Evolutionary conservation across 1,139 yeast genomes (phyloP), one percentile per base, ranked within the genome.

Genomic region (Yamadazyma dushanensis): DNA sequence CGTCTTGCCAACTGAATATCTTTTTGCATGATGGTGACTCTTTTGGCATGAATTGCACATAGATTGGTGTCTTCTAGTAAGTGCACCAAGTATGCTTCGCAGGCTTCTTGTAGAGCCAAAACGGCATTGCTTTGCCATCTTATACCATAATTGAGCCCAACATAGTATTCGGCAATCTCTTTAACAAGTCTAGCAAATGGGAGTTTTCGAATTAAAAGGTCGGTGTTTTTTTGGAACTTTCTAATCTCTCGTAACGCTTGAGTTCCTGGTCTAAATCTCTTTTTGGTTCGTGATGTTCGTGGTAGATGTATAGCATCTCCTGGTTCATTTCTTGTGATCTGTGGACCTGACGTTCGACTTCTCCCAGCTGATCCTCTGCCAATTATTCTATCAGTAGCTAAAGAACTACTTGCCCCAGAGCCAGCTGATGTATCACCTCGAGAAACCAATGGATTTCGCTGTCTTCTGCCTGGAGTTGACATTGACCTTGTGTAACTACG

Each of bases 11-110:
- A 68, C 52, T 88, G 96, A 46, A 90, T 83, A 56, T 90, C 97
- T 57, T 85, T 87, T 53, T 86, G 90, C 96, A 88, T 88, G 18
- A 90, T 86, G 0, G 97, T 90, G 15, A 90, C 96, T 46, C 97
- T 70, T 55, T 87, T 89, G 2, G 97, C 97, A 58, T 90, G 97
- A 23, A 88, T 70, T 4, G 97, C 97, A 63, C 96, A 78, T 34
- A 90, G 60, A 51, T 89, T 89, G 7, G 96, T 89, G 56, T 90
- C 97, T 56, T 90, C 97, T 45, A 90, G 73, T 36, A 90, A 61
- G 41, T 89, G 90, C 8, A 89, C 87, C 46, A 90, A 61, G 51
- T 82, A 90, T 3, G 96, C 95, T 56, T 89, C 97, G 28, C 92
- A 78, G 0, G 97, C 96, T 53, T 90, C 97, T 54, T 90, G 97